Conservation (phyloP, 768 basidiomycete species). For the Paxillus involutus region DNA sequence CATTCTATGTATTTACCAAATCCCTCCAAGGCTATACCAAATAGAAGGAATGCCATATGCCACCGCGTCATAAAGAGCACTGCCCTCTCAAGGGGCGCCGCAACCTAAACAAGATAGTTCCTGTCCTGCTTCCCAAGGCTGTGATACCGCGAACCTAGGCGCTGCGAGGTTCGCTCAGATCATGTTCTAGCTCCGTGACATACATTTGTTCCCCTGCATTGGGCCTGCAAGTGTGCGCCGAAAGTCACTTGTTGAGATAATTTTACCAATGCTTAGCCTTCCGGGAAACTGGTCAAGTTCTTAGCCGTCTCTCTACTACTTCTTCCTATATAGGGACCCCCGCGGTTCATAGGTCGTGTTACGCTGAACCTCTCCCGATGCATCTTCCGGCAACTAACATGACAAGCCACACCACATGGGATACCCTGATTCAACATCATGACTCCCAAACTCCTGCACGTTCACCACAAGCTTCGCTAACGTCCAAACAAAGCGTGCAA, state of each 20-base stretch:
- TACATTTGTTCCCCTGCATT: neutral
- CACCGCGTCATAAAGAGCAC: slow-evolving; percentile 3
- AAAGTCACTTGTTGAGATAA: slow-evolving; percentile 12
- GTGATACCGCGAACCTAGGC: slow-evolving; percentile 3
- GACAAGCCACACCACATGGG: slow-evolving; percentile 6
- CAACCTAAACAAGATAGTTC: slow-evolving; percentile 10
- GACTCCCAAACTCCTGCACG: neutral
- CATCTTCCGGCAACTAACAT: slow-evolving; percentile 3
- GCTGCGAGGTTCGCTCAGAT: neutral
- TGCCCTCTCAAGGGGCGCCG: slow-evolving; percentile 12
- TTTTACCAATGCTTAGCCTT: slow-evolving; percentile 2
- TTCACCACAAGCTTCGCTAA: slow-evolving; percentile 8
- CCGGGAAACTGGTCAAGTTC: slow-evolving; percentile 19
- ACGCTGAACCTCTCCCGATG: slow-evolving; percentile 16
- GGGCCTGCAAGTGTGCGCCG: neutral
- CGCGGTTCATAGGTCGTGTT: neutral
- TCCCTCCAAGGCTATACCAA: neutral
- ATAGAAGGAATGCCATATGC: neutral
- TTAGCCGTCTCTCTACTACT: slow-evolving; percentile 18
- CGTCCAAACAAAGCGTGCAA: slow-evolving; percentile 26
- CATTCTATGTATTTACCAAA: neutral
- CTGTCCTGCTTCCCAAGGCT: slow-evolving; percentile 5
- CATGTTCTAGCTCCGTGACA: slow-evolving; percentile 9
- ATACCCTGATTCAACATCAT: neutral
- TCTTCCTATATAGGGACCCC: slow-evolving; percentile 26